A percentile compares a stretch with the other conserved stretches of the same genome.
Evolutionary conservation across 1,284 basidiomycete genomes (phyloP).

Genomic region (Ganoderma leucocontextum): DNA sequence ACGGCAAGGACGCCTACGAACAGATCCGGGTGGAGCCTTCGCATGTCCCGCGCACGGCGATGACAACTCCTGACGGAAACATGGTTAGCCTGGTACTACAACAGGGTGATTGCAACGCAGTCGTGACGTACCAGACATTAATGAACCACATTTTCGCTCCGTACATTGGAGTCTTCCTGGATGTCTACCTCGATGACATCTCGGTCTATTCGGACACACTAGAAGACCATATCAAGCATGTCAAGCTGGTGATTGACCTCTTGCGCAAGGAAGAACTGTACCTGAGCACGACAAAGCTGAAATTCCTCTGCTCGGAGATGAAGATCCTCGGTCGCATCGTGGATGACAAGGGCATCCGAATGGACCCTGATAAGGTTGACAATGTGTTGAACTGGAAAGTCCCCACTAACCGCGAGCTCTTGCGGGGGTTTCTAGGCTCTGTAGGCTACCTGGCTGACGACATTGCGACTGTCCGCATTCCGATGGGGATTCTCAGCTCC

Average conservation of each 20-base stretch:
- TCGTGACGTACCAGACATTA: conserved; percentile 1
- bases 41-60: conserved; percentile 1
- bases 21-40: conserved; percentile 1
- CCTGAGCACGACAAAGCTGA: conserved; percentile 38
- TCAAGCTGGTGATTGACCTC: conserved; percentile 33
- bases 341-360: conserved; percentile 20
- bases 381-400: background rate
- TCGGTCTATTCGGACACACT: conserved; percentile 39
- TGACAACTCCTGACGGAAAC: conserved; percentile 9
- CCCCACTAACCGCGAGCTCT: background rate
- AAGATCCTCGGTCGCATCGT: conserved; percentile 44
- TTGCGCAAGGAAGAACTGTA: conserved; percentile 36
- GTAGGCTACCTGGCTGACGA: background rate
- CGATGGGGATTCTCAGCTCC: background rate
- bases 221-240: conserved; percentile 39
- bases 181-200: conserved; percentile 30
- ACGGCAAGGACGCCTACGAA: background rate
- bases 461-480: background rate
- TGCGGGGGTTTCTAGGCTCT: background rate
- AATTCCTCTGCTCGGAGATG: conserved; percentile 36
- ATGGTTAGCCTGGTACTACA: background rate
- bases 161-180: conserved; percentile 19
- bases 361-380: background rate
- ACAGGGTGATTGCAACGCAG: conserved; percentile 8
- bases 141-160: conserved; percentile 9